Evolutionary conservation across 169 alveolate genomes (phyloP).

Genomic region (Miamiensis avidus): DNA sequence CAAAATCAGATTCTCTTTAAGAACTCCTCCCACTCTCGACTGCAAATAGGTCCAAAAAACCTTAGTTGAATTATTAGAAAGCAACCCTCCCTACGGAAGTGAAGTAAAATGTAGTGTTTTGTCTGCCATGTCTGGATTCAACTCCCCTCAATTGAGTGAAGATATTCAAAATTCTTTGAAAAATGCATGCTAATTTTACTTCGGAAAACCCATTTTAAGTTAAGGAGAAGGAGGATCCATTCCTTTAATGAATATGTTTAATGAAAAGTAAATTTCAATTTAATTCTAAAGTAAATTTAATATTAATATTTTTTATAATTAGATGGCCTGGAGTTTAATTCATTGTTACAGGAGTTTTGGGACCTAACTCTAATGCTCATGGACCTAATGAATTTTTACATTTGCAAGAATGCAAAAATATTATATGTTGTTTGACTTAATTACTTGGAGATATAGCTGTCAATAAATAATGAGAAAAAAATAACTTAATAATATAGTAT

Average conservation of each 20-base stretch:
- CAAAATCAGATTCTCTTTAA: slow-evolving; percentile 55
- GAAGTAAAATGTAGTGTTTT: slow-evolving; percentile 12
- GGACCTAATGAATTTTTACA: slow-evolving; percentile 37
- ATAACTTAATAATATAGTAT: too few species aligned
- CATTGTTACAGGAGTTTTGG: slow-evolving; percentile 73
- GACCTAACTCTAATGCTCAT: slow-evolving; percentile 83
- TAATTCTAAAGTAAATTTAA: too few species aligned
- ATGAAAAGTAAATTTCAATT: slow-evolving; percentile 36
- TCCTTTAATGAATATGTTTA: slow-evolving; percentile 74
- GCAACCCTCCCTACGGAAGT: slow-evolving; percentile 77
- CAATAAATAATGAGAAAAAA: too few species aligned
- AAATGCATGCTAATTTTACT: slow-evolving; percentile 30
- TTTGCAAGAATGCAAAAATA: background rate
- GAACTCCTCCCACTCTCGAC: slow-evolving; percentile 79
- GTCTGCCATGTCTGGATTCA: slow-evolving; percentile 13
- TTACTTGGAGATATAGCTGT: background rate
- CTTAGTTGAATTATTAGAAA: slow-evolving; percentile 55
- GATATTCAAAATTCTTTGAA: slow-evolving; percentile 1
- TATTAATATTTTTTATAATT: too few species aligned
- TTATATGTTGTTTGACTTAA: slow-evolving; percentile 26
- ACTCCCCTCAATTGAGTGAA: slow-evolving; percentile 10
- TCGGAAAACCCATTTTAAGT: slow-evolving; percentile 20
- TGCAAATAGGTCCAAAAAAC: slow-evolving; percentile 50
- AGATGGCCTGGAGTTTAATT: slow-evolving; percentile 68
- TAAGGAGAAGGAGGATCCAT: slow-evolving; percentile 84